Evolutionary conservation across 768 basidiomycete genomes (phyloP).

Genomic region (Termitomyces sp.): DNA sequence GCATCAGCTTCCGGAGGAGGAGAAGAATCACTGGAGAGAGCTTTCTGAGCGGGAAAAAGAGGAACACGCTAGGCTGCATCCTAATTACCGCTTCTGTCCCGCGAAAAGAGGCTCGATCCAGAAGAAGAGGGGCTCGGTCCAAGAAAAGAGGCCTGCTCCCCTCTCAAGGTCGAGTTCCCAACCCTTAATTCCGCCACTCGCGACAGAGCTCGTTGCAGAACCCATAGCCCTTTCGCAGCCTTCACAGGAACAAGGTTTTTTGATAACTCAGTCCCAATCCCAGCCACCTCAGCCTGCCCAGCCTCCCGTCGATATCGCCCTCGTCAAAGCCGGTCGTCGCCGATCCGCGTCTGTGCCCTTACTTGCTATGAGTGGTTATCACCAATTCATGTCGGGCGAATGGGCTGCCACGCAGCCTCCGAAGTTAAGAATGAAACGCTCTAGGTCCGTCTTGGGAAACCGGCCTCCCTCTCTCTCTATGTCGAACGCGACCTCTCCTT

Average conservation of each 20-base stretch:
- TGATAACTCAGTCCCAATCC: background rate
- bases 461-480: conserved; percentile 1
- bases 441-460: conserved; percentile 13
- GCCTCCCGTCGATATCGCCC: conserved; percentile 13
- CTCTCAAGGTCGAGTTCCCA: conserved; percentile 15
- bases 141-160: conserved; percentile 17
- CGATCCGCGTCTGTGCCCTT: conserved; percentile 28
- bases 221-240: background rate
- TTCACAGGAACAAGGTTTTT: background rate
- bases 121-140: conserved; percentile 25
- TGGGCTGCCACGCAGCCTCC: conserved; percentile 6
- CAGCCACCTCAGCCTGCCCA: background rate
- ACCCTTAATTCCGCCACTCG: background rate
- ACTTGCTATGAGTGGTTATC: conserved; percentile 12
- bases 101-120: conserved; percentile 28
- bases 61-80: conserved; percentile 51
- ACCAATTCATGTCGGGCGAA: background rate
- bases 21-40: conserved; percentile 42
- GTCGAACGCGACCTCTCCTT: background rate
- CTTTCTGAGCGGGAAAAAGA: conserved; percentile 52
- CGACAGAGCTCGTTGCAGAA: background rate
- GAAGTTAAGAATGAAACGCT: conserved; percentile 12
- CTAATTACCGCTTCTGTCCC: conserved; percentile 61
- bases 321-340: conserved; percentile 19
- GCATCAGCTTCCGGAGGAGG: conserved; percentile 46